Percentiles rank a stretch among this genome's conserved stretches.
Evolutionary conservation across 345 rosid genomes (phyloP).

Genomic region (Iberis pinnata): DNA sequence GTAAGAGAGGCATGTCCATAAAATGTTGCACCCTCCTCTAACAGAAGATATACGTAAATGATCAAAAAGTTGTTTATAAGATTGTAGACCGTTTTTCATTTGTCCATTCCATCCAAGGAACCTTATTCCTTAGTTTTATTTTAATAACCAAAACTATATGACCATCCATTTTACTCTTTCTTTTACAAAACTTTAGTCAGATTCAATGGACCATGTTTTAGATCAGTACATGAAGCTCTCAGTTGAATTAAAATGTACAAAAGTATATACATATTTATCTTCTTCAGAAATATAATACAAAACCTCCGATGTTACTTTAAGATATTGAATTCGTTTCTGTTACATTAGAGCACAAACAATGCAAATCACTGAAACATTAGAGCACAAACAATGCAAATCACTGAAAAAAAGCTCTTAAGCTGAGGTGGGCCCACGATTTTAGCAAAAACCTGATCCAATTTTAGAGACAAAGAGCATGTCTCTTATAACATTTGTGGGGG

Average conservation of each 20-base stretch:
- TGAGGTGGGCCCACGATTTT: too few species aligned
- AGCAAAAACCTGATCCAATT: too few species aligned
- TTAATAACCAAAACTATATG: conserved; percentile 11
- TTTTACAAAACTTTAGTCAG: conserved; percentile 10
- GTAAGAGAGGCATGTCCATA: conserved; percentile 24
- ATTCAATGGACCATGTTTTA: conserved; percentile 24
- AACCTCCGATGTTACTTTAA: too few species aligned
- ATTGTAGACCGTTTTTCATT: conserved; percentile 13
- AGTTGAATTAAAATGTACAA: conserved; percentile 7
- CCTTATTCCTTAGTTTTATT: conserved; percentile 18
- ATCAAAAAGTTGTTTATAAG: conserved; percentile 2
- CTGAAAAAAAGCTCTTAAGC: too few species aligned
- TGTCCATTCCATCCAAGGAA: conserved; percentile 23
- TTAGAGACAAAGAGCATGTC: too few species aligned
- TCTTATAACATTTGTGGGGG: too few species aligned
- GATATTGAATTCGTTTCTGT: too few species aligned
- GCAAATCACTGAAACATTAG: too few species aligned
- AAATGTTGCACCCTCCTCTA: conserved; percentile 23
- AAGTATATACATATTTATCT: too few species aligned
- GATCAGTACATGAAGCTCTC: conserved; percentile 12
- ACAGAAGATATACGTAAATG: not conserved
- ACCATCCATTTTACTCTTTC: conserved; percentile 21
- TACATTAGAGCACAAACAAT: too few species aligned
- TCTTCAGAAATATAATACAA: not conserved
- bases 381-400: too few species aligned